These are phyloP conservation scores for Myriosclerotinia scirpicola DNA, from an alignment of 2,329 filamentous ascomycete species.

Conservation along the genomic window DNA sequence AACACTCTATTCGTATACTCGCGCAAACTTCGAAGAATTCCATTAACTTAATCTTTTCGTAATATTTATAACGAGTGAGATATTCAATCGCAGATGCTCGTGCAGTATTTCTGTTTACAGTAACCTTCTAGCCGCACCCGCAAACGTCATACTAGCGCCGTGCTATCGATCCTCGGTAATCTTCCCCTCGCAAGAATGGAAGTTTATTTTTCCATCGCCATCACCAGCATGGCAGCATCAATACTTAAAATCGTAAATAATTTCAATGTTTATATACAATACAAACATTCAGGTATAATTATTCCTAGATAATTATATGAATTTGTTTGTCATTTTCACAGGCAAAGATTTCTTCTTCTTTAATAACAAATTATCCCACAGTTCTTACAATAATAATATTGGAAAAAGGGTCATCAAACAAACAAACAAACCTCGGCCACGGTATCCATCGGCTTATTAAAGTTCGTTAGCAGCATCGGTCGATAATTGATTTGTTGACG, in stretches of 20 bases:
- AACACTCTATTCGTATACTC: not conserved
- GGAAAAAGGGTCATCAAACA: too few relatives aligned
- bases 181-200: not conserved
- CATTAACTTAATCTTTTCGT: not conserved
- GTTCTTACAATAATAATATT: too few relatives aligned
- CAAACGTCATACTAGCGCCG: constrained; percentile 22
- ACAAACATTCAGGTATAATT: too few relatives aligned
- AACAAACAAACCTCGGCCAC: not conserved
- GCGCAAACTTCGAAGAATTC: not conserved
- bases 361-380: too few relatives aligned
- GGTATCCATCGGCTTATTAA: constrained; percentile 19
- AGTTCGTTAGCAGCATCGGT: constrained; percentile 5
- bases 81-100: not conserved
- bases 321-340: too few relatives aligned
- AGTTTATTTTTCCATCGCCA: not conserved
- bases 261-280: too few relatives aligned
- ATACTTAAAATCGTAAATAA: too few relatives aligned
- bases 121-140: not conserved
- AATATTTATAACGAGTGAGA: not conserved
- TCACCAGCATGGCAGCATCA: too few relatives aligned
- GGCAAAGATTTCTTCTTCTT: too few relatives aligned
- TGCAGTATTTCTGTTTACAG: not conserved
- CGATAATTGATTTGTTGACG: not conserved
- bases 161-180: constrained; percentile 8
- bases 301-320: too few relatives aligned